Evolutionary conservation across 768 basidiomycete genomes (phyloP).

Genomic region (Leccinellum luteum): DNA sequence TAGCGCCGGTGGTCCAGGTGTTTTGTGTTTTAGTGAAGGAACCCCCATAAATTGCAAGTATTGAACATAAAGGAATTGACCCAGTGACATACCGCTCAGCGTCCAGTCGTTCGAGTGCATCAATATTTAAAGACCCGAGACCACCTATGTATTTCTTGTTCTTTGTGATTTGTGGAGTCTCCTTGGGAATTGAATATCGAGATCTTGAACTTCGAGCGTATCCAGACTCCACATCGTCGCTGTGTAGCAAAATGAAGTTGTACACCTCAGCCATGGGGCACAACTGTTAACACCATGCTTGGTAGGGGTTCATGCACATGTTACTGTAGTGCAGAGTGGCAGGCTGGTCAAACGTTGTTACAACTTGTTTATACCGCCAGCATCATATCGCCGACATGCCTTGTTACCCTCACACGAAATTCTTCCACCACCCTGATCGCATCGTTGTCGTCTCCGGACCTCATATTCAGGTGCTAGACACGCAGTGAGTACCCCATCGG

Average conservation of each 20-base stretch:
- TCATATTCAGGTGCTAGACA: conserved; percentile 59
- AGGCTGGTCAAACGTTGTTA: background rate
- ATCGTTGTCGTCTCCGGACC: conserved; percentile 55
- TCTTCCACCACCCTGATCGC: conserved; percentile 38
- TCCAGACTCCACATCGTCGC: background rate
- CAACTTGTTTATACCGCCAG: background rate
- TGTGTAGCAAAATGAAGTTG: background rate
- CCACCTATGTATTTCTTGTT: too few relatives aligned
- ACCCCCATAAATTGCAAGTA: too few relatives aligned
- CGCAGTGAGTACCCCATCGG: conserved; percentile 40
- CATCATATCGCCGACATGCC: conserved; percentile 28
- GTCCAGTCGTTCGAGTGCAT: too few relatives aligned
- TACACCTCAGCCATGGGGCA: background rate
- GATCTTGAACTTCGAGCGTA: background rate
- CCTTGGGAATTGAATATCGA: background rate
- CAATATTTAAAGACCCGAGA: too few relatives aligned
- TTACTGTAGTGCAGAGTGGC: background rate
- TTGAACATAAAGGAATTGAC: background rate
- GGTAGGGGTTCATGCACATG: background rate
- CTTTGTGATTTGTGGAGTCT: background rate
- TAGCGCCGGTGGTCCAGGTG: background rate
- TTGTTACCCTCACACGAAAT: conserved; percentile 47
- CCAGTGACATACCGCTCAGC: too few relatives aligned
- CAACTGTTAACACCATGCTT: too few relatives aligned
- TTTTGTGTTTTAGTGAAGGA: background rate